Evolutionary conservation across 2,329 filamentous ascomycete species (phyloP), one percentile per base, ranked within the genome.

Genomic region (Trematosphaeria pertusa): DNA sequence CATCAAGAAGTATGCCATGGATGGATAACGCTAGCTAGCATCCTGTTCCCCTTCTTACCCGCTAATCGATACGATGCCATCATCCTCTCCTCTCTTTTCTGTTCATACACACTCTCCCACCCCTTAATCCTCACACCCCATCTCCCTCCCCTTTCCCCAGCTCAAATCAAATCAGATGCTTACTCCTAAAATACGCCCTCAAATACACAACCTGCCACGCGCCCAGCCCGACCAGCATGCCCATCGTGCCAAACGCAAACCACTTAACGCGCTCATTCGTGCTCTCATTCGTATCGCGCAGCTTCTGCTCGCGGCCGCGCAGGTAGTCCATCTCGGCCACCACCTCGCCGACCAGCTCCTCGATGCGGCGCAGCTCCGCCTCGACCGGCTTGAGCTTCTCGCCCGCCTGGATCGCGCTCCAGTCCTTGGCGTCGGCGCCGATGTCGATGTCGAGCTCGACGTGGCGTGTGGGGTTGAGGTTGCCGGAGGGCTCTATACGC

Each of bases 351-450:
- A 96, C 88, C 70, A 93, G 82, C 77, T 97, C 94, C 73, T 96
- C 91, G 67, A 97, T 89, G 61, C 91, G 86, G 66, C 92, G 87
- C 67, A 99, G 84, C 73, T 97, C 94, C 14, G 90, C 91, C 78
- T 99, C 94, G 63, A 97, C 85, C 37, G 94, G 94, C 83, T 96
- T 96, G 63, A 99, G 86, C 82, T 97, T 97, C 84, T 99, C 94
- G 55, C 87, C 89, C 47, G 91, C 91, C 77, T 97, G 91, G 71
- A 97, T 95, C 62, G 91, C 91, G 58, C 87, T 91, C 94, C 94
- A 99, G 78, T 99, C 94, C 75, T 96, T 96, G 58, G 94, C 94
- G 73, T 97, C 92, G 74, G 92, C 92, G 65, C 92, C 92, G 65
- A 97, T 96, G 73, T 97, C 92, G 71, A 97, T 88, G 75, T 96